phyloP scores from a whole-genome alignment of 2,329 filamentous ascomycete species.

The Fusarium redolens region DNA sequence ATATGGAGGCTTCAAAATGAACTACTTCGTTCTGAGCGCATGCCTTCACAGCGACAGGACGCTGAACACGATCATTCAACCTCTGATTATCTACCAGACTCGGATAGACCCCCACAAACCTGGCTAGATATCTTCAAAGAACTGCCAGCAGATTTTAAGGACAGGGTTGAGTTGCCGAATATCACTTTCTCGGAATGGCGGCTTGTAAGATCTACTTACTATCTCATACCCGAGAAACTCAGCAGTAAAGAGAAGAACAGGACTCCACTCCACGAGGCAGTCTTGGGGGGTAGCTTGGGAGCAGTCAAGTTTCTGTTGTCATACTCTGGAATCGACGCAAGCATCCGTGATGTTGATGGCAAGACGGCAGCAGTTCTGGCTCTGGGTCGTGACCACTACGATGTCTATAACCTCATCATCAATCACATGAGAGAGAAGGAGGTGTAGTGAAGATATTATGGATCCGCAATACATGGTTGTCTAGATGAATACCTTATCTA shows the following conservation, averaged over 20 bases:
- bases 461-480: no score
- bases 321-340: fast-evolving
- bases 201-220: neutral
- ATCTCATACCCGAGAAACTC: neutral
- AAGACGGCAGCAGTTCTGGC: neutral
- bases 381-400: fast-evolving
- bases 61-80: no score
- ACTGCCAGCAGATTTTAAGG: fast-evolving
- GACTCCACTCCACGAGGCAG: neutral
- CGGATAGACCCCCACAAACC: no score
- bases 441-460: no score
- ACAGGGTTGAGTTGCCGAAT: neutral
- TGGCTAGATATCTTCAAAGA: neutral
- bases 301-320: neutral
- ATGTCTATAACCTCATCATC: fast-evolving
- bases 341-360: fast-evolving
- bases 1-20: no score
- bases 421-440: neutral
- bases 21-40: no score
- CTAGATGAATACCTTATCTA: no score
- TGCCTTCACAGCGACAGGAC: no score
- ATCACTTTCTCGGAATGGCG: neutral
- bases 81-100: no score
- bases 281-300: no score
- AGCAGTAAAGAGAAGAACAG: fast-evolving